Percentiles rank a stretch among this genome's conserved stretches.
These are phyloP conservation scores for Curvularia sp. DNA, from an alignment of 2,329 filamentous ascomycete genomes.

Conservation along the genomic window DNA sequence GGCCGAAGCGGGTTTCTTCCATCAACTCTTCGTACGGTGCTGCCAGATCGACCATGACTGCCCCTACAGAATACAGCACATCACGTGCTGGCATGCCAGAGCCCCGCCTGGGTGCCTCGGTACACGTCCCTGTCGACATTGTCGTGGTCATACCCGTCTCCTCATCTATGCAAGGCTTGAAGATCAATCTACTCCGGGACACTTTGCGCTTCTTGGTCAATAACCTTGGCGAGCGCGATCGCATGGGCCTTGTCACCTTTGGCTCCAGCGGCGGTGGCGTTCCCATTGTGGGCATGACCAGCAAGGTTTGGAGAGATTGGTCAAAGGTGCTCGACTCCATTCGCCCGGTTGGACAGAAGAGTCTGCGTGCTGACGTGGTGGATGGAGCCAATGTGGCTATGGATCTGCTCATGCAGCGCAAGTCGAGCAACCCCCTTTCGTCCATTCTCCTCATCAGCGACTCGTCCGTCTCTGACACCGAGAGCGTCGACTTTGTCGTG, in stretches of 20 bases:
- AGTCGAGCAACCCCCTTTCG: slow-evolving; percentile 92
- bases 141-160: slow-evolving; percentile 97
- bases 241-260: slow-evolving; percentile 97
- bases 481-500: slow-evolving; percentile 97
- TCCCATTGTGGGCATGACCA: slow-evolving; percentile 97
- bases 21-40: slow-evolving; percentile 84
- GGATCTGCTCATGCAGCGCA: slow-evolving; percentile 97
- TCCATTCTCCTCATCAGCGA: slow-evolving; percentile 97
- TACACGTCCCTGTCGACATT: slow-evolving; percentile 92
- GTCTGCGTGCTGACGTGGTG: slow-evolving; percentile 92
- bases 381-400: slow-evolving; percentile 98
- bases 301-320: slow-evolving; percentile 94
- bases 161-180: slow-evolving; percentile 98
- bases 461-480: slow-evolving; percentile 89
- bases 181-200: slow-evolving; percentile 92
- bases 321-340: slow-evolving; percentile 84
- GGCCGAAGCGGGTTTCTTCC: slow-evolving; percentile 76
- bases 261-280: slow-evolving; percentile 93
- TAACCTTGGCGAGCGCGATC: slow-evolving; percentile 87
- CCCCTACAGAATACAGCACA: slow-evolving; percentile 89
- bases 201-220: slow-evolving; percentile 90
- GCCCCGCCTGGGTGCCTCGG: slow-evolving; percentile 59
- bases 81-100: slow-evolving; percentile 56
- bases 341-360: slow-evolving; percentile 94
- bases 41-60: slow-evolving; percentile 82